These are phyloP conservation scores for Zanthoxylum bungeanum DNA, from an alignment of 345 rosid species.

Conservation along the genomic window DNA sequence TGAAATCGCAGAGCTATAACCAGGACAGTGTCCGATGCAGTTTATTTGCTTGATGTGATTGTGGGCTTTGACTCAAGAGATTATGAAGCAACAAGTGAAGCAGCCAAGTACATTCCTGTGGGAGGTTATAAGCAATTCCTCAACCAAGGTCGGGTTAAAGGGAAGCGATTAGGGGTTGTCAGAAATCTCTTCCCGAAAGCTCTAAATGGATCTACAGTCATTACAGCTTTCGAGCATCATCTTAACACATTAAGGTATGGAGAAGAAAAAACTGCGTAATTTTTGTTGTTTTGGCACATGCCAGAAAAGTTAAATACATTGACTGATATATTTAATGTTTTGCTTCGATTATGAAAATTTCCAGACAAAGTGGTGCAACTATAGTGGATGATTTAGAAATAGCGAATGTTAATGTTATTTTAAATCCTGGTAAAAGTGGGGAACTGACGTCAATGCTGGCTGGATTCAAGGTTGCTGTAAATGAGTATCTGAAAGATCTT, in stretches of 20 bases:
- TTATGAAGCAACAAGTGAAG: conserved; percentile 38
- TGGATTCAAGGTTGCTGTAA: conserved; percentile 33
- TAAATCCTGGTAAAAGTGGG: neutral
- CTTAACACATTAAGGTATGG: conserved; percentile 33
- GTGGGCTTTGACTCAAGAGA: conserved; percentile 49
- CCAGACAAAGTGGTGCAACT: conserved; percentile 32
- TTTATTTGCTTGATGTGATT: conserved; percentile 58
- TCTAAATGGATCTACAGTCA: conserved; percentile 5
- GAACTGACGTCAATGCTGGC: conserved; percentile 18
- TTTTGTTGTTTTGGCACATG: neutral
- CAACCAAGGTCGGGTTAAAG: conserved; percentile 27
- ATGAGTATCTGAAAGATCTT: conserved; percentile 31
- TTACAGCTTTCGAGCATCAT: conserved; percentile 24
- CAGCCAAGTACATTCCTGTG: conserved; percentile 42
- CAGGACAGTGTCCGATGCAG: conserved; percentile 62
- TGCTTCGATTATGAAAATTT: neutral
- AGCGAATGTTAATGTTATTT: neutral
- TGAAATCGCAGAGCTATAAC: conserved; percentile 42
- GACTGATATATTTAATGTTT: neutral
- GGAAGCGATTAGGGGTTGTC: conserved; percentile 36
- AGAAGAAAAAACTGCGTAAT: too few species aligned
- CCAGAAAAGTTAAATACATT: too few species aligned
- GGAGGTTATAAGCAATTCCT: conserved; percentile 40
- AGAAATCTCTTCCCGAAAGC: conserved; percentile 19
- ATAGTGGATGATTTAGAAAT: conserved; percentile 29